These are phyloP conservation scores for Plasmodium vivax DNA, from an alignment of 169 alveolate species.

Conservation along the genomic window DNA sequence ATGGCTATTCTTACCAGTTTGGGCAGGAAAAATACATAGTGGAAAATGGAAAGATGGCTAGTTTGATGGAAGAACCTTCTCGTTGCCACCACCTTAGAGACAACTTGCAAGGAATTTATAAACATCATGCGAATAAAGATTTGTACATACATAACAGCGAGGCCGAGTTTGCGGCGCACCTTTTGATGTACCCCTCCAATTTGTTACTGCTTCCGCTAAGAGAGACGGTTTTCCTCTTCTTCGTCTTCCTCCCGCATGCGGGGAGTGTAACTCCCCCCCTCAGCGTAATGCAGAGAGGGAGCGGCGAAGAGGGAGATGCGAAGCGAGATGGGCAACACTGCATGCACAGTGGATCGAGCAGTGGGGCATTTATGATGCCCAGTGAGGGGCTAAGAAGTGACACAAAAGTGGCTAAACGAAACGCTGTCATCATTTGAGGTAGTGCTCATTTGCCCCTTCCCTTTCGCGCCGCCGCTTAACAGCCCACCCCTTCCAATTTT, in stretches of 20 bases:
- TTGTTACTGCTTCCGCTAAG: slow-evolving; percentile 43
- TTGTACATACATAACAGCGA: slow-evolving; percentile 53
- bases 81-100: neutral
- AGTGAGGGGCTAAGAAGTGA: neutral
- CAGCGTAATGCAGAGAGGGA: slow-evolving; percentile 30
- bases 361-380: neutral
- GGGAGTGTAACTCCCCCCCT: slow-evolving; percentile 1
- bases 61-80: neutral
- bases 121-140: slow-evolving; percentile 12
- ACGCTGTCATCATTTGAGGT: neutral
- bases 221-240: slow-evolving; percentile 42
- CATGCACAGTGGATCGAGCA: neutral
- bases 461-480: neutral
- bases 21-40: slow-evolving; percentile 27
- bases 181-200: slow-evolving; percentile 36
- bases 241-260: slow-evolving; percentile 55
- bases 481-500: neutral
- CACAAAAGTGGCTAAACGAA: neutral
- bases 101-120: slow-evolving; percentile 22
- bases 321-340: neutral
- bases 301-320: neutral
- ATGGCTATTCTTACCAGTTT: neutral
- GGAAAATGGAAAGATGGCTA: neutral
- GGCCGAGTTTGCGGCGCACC: neutral
- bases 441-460: neutral